Evolutionary conservation across 768 basidiomycete genomes (phyloP).

Genomic region (Chalciporus pseudorubinellus): DNA sequence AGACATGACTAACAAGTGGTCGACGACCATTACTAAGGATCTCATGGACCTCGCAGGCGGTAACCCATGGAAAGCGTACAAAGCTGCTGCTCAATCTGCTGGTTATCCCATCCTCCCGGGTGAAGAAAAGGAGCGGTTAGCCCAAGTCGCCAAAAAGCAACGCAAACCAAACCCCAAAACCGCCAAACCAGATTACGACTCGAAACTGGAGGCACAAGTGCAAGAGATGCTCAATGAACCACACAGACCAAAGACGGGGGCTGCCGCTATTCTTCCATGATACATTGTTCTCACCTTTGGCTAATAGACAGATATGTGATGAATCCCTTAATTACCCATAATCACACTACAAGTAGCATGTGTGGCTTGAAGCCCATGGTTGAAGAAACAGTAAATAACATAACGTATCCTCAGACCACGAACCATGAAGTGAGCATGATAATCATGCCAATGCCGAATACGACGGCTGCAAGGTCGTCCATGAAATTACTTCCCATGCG

Average conservation of each 20-base stretch:
- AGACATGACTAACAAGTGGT: conserved; percentile 66
- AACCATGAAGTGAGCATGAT: conserved; percentile 54
- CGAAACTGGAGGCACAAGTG: conserved; percentile 25
- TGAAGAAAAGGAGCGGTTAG: conserved; percentile 35
- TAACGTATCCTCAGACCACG: conserved; percentile 11
- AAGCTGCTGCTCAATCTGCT: conserved; percentile 41
- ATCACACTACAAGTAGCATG: conserved; percentile 4
- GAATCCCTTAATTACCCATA: neutral
- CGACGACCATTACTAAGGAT: conserved; percentile 62
- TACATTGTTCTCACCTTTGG: neutral
- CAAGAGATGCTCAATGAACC: conserved; percentile 31
- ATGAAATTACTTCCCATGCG: conserved; percentile 65
- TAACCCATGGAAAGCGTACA: conserved; percentile 56
- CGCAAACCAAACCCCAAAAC: conserved; percentile 13
- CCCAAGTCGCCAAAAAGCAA: conserved; percentile 11
- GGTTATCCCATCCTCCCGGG: conserved; percentile 50
- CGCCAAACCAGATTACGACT: conserved; percentile 9
- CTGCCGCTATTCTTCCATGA: conserved; percentile 39
- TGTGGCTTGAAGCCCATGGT: neutral
- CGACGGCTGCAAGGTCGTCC: conserved; percentile 66
- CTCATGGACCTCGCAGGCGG: conserved; percentile 69
- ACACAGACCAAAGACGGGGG: conserved; percentile 35
- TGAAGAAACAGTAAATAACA: neutral
- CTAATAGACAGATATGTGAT: neutral
- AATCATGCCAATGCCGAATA: conserved; percentile 72